These are phyloP conservation scores for Mortierella sp. DNA, from an alignment of 371 early-diverging fungal species.

Conservation along the genomic window DNA sequence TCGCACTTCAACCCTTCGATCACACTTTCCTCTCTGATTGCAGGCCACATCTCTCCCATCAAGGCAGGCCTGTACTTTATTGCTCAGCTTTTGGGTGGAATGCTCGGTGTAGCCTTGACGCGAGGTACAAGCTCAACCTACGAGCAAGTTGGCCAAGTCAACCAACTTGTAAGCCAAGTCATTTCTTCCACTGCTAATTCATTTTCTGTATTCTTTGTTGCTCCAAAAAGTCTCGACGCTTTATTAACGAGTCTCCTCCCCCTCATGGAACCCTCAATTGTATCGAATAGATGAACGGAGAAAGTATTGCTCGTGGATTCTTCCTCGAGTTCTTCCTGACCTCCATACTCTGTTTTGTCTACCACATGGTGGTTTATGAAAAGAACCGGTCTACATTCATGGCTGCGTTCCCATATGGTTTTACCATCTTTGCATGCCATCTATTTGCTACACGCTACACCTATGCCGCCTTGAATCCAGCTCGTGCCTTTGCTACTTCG, in stretches of 20 bases:
- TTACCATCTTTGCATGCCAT: slow-evolving; percentile 58
- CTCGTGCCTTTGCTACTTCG: slow-evolving; percentile 67
- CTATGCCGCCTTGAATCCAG: slow-evolving; percentile 67
- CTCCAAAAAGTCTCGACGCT: no score
- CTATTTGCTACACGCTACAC: slow-evolving; percentile 57
- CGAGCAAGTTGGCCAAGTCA: slow-evolving; percentile 46
- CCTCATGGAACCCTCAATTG: no score
- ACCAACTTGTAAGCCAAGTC: slow-evolving; percentile 36
- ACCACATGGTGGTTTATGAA: slow-evolving; percentile 58
- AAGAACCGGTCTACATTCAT: slow-evolving; percentile 54
- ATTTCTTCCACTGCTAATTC: slow-evolving; percentile 11
- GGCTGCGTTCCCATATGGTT: slow-evolving; percentile 64
- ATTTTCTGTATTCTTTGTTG: no score
- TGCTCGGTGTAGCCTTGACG: slow-evolving; percentile 61
- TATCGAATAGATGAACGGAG: slow-evolving; percentile 4
- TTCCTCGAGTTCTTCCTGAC: slow-evolving; percentile 62
- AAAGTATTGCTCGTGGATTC: slow-evolving; percentile 51
- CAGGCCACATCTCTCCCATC: slow-evolving; percentile 56
- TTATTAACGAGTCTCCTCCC: no score
- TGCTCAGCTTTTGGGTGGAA: slow-evolving; percentile 63
- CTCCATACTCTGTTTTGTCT: slow-evolving; percentile 51
- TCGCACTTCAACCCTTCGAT: slow-evolving; percentile 71
- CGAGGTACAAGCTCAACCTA: slow-evolving; percentile 52
- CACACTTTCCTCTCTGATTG: slow-evolving; percentile 44
- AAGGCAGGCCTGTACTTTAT: slow-evolving; percentile 59